phyloP scores from a whole-genome alignment of 371 early-diverging fungal species.

The Syncephalis plumigaleata region DNA sequence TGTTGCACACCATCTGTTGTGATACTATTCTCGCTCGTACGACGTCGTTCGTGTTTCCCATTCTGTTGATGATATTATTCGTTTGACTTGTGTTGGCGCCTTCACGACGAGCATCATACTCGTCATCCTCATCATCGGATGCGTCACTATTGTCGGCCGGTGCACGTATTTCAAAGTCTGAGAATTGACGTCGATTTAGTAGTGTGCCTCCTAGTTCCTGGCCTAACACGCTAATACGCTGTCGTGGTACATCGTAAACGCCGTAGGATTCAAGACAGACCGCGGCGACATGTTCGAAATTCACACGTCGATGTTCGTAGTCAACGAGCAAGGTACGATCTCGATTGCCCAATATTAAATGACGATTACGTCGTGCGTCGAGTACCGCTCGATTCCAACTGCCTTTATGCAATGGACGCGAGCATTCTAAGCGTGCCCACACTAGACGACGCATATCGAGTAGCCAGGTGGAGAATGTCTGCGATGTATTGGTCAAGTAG shows the following conservation, averaged over 20 bases:
- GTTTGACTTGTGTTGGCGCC: too few relatives aligned
- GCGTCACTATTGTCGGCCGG: conserved; percentile 5
- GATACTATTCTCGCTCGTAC: too few relatives aligned
- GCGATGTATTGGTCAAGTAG: conserved; percentile 39
- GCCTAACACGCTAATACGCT: conserved; percentile 17
- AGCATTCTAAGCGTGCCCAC: conserved; percentile 54
- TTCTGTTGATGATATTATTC: too few relatives aligned
- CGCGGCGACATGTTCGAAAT: conserved; percentile 51
- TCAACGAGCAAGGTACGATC: conserved; percentile 48
- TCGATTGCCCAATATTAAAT: conserved; percentile 52
- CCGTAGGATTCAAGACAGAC: conserved; percentile 62
- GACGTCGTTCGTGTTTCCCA: too few relatives aligned
- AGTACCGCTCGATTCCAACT: conserved; percentile 66
- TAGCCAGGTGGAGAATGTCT: conserved; percentile 58
- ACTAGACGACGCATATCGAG: conserved; percentile 37
- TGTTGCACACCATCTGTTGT: too few relatives aligned
- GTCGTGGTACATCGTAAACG: conserved; percentile 28
- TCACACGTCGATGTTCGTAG: conserved; percentile 57
- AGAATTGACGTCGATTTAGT: conserved; percentile 42
- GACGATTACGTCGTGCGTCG: conserved; percentile 32
- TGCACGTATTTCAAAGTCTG: conserved; percentile 40
- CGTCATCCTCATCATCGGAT: too few relatives aligned
- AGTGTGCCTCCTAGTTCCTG: conserved; percentile 48
- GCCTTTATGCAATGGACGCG: conserved; percentile 36
- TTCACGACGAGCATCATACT: too few relatives aligned